Base-by-base conservation (phyloP, 805 yeast genomes). In the Wickerhamiella parazyma region DNA sequence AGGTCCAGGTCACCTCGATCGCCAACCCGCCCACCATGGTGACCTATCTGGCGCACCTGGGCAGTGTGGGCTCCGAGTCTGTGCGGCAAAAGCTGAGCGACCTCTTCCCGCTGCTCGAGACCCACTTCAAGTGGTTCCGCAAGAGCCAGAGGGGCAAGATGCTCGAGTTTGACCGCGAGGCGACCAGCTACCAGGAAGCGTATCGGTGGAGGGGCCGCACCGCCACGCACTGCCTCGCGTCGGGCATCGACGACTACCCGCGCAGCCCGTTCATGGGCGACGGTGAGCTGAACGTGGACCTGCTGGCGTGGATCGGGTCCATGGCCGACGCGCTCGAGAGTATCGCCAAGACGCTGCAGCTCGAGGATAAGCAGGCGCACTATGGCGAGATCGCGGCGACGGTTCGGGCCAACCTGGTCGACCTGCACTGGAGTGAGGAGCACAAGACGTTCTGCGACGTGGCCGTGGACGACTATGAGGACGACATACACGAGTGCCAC, bases 21-120 rank as follows among this genome's bases (percentile, higher is more conserved):
- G 96, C 95, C 7, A 91, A 89, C 53, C 98, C 98, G 1, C 98
- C 98, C 16, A 91, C 97, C 0, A 61, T 91, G 54, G 75, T 89
- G 74, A 68, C 89, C 49, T 53, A 61, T 17, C 52, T 62, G 29
- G 56, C 63, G 71, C 44, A 76, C 71, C 51, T 64, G 76, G 53
- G 64, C 76, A 61, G 65, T 43, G 22, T 38, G n/a, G 36, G 36
- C 16, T 26, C 18, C 41, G 31, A 24, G 21, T 17, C 25, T n/a
- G 38, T 39, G 16, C 31, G 33, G 7, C 46, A 42, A 7, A 38
- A 45, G 46, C 48, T 54, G 80, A 9, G 61, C 66, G 42, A 62
- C 68, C 21, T 91, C 3, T 91, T 86, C 56, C 94, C 95, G 1
- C 72, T 75, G 52, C 63, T 91, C 34, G 72, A 77, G 53, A 64